phyloP scores from a whole-genome alignment of 129 eudicot genomes.

The Flaveria bidentis region DNA sequence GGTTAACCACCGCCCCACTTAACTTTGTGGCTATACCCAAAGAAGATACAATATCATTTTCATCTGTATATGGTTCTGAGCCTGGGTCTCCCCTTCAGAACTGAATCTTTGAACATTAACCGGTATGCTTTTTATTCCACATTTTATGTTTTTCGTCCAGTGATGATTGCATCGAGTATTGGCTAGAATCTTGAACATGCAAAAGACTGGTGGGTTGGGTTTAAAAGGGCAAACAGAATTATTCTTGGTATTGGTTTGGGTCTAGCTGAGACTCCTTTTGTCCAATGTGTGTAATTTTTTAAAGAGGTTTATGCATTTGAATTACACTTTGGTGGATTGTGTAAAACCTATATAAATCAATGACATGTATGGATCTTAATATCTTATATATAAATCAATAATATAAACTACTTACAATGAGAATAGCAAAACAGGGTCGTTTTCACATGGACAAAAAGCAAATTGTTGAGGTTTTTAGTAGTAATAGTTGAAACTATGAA shows the following conservation, averaged over 20 bases:
- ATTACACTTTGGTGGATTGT: background rate
- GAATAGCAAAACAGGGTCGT: background rate
- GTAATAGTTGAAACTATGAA: background rate
- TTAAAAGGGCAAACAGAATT: background rate
- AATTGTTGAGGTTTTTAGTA: background rate
- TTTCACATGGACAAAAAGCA: background rate
- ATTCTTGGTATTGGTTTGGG: background rate
- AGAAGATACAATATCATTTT: slow-evolving; percentile 83
- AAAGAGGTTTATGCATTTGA: background rate
- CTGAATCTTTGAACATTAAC: slow-evolving; percentile 40
- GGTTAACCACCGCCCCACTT: slow-evolving; percentile 69
- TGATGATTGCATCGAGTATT: background rate
- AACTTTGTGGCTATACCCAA: slow-evolving; percentile 74
- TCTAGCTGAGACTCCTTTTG: background rate
- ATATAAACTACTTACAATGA: background rate
- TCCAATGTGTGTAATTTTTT: background rate
- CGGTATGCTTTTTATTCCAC: slow-evolving; percentile 36
- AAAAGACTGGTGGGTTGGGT: background rate
- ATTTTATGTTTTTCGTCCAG: background rate
- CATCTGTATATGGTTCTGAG: slow-evolving; percentile 84
- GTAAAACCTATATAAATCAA: background rate
- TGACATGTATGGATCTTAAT: no score
- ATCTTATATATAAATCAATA: no score
- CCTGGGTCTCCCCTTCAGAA: slow-evolving; percentile 79
- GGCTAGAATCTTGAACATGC: background rate